These are phyloP conservation scores for Ustilago lituana DNA, from an alignment of 1,284 basidiomycete species.

Conservation along the genomic window DNA sequence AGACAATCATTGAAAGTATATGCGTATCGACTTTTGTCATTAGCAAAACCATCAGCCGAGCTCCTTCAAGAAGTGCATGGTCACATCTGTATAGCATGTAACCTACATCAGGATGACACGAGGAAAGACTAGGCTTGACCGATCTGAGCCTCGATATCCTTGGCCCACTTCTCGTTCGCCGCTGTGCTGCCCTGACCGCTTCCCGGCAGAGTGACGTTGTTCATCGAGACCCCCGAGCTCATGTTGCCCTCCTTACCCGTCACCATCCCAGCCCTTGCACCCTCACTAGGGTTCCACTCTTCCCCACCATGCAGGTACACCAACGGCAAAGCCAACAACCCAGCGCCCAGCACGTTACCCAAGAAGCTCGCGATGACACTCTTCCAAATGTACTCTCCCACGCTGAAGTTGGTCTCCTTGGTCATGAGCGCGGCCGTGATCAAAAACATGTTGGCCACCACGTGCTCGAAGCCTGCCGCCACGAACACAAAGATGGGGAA, in stretches of 20 bases:
- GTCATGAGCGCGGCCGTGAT: conserved; percentile 74
- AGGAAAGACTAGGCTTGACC: too few relatives aligned
- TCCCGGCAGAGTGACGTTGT: conserved; percentile 24
- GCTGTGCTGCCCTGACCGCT: conserved; percentile 6
- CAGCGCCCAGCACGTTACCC: conserved; percentile 77
- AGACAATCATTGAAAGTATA: too few relatives aligned
- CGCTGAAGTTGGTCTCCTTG: conserved; percentile 41
- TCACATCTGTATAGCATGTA: too few relatives aligned
- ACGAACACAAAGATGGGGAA: conserved; percentile 80
- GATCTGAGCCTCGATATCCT: conserved; percentile 37
- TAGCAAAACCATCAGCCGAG: background rate
- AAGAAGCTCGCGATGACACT: conserved; percentile 75
- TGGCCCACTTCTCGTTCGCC: conserved; percentile 8
- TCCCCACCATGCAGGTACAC: conserved; percentile 56
- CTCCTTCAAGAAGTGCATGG: background rate
- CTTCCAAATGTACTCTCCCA: conserved; percentile 76
- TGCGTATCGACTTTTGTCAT: too few relatives aligned
- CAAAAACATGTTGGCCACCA: conserved; percentile 71
- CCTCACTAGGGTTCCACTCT: conserved; percentile 43
- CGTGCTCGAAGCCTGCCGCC: conserved; percentile 77
- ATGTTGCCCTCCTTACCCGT: background rate
- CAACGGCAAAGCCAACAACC: conserved; percentile 70
- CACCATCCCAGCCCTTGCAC: conserved; percentile 2
- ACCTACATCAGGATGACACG: too few relatives aligned
- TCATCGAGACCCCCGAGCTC: conserved; percentile 17